Evolutionary conservation across 768 basidiomycete genomes (phyloP).

Genomic region (Nidularia pulvinata): DNA sequence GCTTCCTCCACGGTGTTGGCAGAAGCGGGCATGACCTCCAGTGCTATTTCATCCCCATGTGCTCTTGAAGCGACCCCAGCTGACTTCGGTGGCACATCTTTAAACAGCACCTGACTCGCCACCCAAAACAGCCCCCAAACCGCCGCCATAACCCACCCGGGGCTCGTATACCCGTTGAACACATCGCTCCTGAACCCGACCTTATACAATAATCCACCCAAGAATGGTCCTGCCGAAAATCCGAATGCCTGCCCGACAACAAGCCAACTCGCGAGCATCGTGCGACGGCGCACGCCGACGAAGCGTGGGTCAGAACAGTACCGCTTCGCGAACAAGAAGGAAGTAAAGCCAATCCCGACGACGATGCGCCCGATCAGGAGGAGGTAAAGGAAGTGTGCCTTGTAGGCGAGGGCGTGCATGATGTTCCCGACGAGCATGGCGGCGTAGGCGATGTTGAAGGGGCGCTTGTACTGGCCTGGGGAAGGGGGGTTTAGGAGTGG

Average conservation of each 20-base stretch:
- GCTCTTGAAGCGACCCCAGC: too few species aligned
- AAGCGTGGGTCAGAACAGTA: conserved; percentile 74
- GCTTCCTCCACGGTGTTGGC: too few species aligned
- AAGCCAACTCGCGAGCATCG: conserved; percentile 60
- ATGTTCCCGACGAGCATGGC: conserved; percentile 55
- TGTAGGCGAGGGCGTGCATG: conserved; percentile 63
- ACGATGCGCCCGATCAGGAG: conserved; percentile 74
- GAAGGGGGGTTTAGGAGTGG: neutral
- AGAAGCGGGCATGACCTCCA: too few species aligned
- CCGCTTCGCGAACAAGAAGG: conserved; percentile 68
- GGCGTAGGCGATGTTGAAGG: conserved; percentile 55
- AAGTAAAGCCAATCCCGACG: conserved; percentile 56
- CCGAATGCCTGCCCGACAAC: conserved; percentile 65
- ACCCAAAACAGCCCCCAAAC: conserved; percentile 55
- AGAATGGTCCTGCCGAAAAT: conserved; percentile 62
- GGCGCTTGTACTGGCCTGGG: conserved; percentile 51
- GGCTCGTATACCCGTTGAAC: conserved; percentile 71
- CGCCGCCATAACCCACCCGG: conserved; percentile 62
- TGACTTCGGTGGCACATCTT: too few species aligned
- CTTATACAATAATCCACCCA: conserved; percentile 62
- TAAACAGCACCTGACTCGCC: conserved; percentile 26
- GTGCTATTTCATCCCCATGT: neutral
- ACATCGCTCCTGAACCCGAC: conserved; percentile 52
- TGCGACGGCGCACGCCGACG: conserved; percentile 62
- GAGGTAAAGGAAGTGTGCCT: conserved; percentile 58